Evolutionary conservation across 2,329 filamentous ascomycete genomes (phyloP).

Genomic region (Epichloe uncinata): DNA sequence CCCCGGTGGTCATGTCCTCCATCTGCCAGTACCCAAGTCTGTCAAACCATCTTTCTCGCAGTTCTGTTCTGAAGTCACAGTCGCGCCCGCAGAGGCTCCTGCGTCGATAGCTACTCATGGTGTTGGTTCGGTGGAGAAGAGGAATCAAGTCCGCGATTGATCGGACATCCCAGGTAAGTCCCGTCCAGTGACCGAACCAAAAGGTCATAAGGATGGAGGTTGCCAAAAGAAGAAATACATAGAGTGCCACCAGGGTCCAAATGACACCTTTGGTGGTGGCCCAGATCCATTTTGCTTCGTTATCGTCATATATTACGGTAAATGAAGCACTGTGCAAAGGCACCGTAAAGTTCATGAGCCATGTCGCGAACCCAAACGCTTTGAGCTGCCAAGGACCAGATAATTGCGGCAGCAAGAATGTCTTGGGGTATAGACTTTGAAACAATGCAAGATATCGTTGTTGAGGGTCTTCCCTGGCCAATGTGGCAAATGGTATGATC

Average conservation of each 20-base stretch:
- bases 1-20: conserved; percentile 49
- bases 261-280: conserved; percentile 62
- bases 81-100: conserved; percentile 43
- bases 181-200: conserved; percentile 54
- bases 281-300: conserved; percentile 56
- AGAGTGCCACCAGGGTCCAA: conserved; percentile 66
- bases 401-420: conserved; percentile 50
- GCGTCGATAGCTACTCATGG: conserved; percentile 56
- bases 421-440: conserved; percentile 52
- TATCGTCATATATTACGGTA: conserved; percentile 43
- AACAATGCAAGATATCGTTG: conserved; percentile 54
- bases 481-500: conserved; percentile 62
- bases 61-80: conserved; percentile 37
- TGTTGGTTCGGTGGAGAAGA: conserved; percentile 68
- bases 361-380: conserved; percentile 53
- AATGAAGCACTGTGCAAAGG: conserved; percentile 72
- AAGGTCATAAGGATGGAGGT: conserved; percentile 42
- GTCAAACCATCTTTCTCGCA: conserved; percentile 46
- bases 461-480: conserved; percentile 50
- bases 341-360: conserved; percentile 67
- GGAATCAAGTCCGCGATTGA: conserved; percentile 71
- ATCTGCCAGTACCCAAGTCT: conserved; percentile 80
- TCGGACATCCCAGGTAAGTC: conserved; percentile 72
- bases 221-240: conserved; percentile 51
- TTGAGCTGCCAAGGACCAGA: conserved; percentile 53